Conservation (phyloP, 768 basidiomycete species). For the Chalciporus sphaerocephalus region DNA sequence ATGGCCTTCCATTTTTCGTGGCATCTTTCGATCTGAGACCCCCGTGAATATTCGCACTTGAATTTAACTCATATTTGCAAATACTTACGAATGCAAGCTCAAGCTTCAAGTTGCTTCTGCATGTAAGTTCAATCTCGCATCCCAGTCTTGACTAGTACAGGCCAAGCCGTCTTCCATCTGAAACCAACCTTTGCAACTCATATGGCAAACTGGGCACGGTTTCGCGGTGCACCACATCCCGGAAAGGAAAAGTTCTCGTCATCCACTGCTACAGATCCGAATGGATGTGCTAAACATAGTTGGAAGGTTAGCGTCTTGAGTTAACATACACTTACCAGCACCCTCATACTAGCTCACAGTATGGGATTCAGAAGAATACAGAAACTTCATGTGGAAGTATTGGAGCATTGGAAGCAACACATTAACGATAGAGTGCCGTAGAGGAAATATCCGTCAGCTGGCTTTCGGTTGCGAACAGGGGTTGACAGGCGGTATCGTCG, state of each 20-base stretch:
- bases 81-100: not conserved
- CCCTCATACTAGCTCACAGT: conserved; percentile 5
- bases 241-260: conserved; percentile 1
- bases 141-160: not conserved
- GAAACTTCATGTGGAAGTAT: not conserved
- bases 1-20: not conserved
- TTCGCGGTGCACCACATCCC: not conserved
- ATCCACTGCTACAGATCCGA: not conserved
- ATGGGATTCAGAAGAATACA: conserved; percentile 3
- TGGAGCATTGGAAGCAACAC: not conserved
- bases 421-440: not conserved
- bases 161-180: not conserved
- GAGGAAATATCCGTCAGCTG: not conserved
- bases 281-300: not conserved
- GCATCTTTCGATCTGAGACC: not conserved
- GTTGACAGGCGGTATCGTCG: not conserved
- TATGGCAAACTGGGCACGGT: not conserved
- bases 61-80: not conserved
- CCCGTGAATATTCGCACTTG: not conserved
- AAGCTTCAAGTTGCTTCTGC: not conserved
- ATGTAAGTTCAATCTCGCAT: not conserved
- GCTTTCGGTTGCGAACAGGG: not conserved
- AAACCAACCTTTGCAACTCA: not conserved
- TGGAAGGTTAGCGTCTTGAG: conserved; percentile 11
- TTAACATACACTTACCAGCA: conserved; percentile 5